Evolutionary conservation across 345 rosid genomes (phyloP), one percentile per base, ranked within the genome.

Genomic region (Brassica carinata): DNA sequence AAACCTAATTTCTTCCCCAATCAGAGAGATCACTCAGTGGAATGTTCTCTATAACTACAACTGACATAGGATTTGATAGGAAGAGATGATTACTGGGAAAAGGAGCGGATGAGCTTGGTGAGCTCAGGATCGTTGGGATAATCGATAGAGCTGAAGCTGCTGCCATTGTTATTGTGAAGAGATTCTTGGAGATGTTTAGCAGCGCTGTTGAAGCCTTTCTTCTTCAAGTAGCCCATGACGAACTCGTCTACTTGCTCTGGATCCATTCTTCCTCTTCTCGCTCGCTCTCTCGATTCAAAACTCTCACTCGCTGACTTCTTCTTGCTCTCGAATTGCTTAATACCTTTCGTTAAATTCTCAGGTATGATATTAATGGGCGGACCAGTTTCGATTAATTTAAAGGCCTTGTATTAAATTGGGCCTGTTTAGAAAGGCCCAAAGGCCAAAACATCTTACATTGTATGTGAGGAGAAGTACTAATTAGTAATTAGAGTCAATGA

Each of bases 171-270:
- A 4, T 83, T 87, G 72, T 89, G 94, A 81, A 88, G 87, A 84
- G 87, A 91, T 5, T 91, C 93, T 79, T 83, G 77, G 14, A 83
- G 66, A 27, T 27, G 75, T 67, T 79, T 83, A 15, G 74, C 48
- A 87, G 91, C 82, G 86, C 87, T 87, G 78, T 78, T 85, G 83
- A 96, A 96, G 0, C 99, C 99, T 70, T 84, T 96, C 94, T 91
- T 96, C 89, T 88, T 92, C 93, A 94, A 73, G 83, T 90, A 96
- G 31, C 90, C 85, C 65, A 86, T 83, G 6, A 94, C 97, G 38
- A 90, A 87, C 53, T 82, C 87, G 38, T 84, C 86, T 1, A 91
- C 79, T 19, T 81, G 87, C 59, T 86, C 85, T 74, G 85, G 86
- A 67, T 90, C 93, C 97, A 92, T 90, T 38, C 14, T 82, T 48